Base-by-base conservation (phyloP, 2,329 filamentous ascomycete species). In the Verticillium tricorpus region DNA sequence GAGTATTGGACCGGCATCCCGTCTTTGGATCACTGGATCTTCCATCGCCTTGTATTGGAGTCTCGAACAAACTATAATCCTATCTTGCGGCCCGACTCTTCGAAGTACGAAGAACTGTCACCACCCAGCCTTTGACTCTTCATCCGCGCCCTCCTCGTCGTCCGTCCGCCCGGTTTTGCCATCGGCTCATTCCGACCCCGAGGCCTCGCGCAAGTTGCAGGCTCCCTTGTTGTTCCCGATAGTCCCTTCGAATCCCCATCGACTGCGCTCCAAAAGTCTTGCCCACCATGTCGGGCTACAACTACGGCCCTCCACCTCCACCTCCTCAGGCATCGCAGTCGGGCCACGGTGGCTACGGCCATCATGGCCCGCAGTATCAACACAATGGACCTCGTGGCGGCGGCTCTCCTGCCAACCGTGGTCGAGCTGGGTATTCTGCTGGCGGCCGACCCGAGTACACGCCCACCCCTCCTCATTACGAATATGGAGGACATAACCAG, bases 251-350 rank as follows among this genome's bases (percentile, higher is more conserved):
- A 25, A 14, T 3, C n/a, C 45, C 7, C n/a, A 14, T 25, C 19
- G 45, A 14, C 45, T 12, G 45, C 19, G 45, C 12, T 22, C 19
- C 45, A 8, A 52, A 11, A 52, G 17, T n/a, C n/a, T 25, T 19
- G 19, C 45, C 45, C 54, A 60, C 52, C 58, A 84, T 84, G 81
- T 76, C 81, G 25, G 71, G 73, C 35, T 84, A 85, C 74, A 80
- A 78, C 60, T 85, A 84, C 75, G 82, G 77, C n/a, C 82, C 81
- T 25, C 81, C 82, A 61, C 82, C 82, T 14, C 80, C 82, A 19
- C 77, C 81, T 5, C 81, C 76, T 31, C 69, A 71, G 9, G 66
- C 72, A 9, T 65, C 73, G 2, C 69, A 71, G 25, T 66, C 69
- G 55, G 69, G 71, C 61, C 72, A 73, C 40, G 66, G 70, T 12